Base-by-base conservation (phyloP, 257 asterid species). In the Nicotiana obtusifolia region DNA sequence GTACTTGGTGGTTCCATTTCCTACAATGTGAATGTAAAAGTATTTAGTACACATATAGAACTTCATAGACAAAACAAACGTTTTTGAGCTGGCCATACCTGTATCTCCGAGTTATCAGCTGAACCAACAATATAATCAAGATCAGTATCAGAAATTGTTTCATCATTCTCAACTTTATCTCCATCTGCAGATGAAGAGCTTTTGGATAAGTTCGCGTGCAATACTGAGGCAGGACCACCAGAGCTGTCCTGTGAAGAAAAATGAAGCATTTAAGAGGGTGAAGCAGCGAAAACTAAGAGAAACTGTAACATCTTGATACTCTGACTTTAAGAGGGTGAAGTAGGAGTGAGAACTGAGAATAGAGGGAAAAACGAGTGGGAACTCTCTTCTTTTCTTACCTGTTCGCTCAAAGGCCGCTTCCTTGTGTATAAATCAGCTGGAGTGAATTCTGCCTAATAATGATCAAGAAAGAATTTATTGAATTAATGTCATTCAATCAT, bases 1-100 rank as follows among this genome's bases (percentile, higher is more conserved):
- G 92, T 87, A 84, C 90, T 83, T 73, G 99, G 97, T 66, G 98
- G 95, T 81, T 94, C 99, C 95, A 94, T 94, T 90, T 94, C 99
- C 99, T 95, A 81, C 80, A 83, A 44, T 33, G 86, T 16, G 77
- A 56, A 30, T 68, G 35, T 53, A 22, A 82, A 52, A 82, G 84
- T 83, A 82, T 30, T 83, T 68, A 80, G 81, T 64, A 78, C 44
- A 28, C 64, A 54, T 80, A 67, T 57, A 76, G 62, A 79, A 77
- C 14, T 53, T 33, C 62, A 17, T 59, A 81, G 47, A 80, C 56
- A 81, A 44, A 56, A 15, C 28, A 41, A 53, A 77, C 76, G 28
- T 4, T 80, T 69, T 66, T 71, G 60, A 75, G 65, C 77, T 62
- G 65, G 85, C 49, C 56, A 81, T 84, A 93, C 99, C 97, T 91